phyloP scores from a whole-genome alignment of 441 rosid species.

The Viola pubescens region DNA sequence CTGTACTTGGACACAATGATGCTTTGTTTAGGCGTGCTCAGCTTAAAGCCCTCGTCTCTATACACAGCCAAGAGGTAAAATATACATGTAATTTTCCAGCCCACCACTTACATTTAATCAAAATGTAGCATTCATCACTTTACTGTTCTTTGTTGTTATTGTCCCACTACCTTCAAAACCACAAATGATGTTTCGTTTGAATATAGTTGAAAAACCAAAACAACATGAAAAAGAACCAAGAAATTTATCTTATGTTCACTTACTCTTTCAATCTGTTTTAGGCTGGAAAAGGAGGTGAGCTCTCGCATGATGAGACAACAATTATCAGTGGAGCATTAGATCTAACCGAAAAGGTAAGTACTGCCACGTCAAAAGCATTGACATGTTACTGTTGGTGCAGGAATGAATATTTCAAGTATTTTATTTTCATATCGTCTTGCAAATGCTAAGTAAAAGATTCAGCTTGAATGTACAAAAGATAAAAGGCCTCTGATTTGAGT shows the following conservation, averaged over 20 bases:
- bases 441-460: neutral
- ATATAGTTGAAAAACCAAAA: no score
- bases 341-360: slow-evolving; percentile 82
- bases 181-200: no score
- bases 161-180: no score
- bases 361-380: slow-evolving; percentile 8
- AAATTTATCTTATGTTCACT: slow-evolving; percentile 18
- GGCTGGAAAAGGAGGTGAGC: slow-evolving; percentile 99
- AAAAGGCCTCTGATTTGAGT: neutral
- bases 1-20: slow-evolving; percentile 73
- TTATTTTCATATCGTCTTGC: neutral
- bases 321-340: slow-evolving; percentile 96
- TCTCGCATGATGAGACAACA: slow-evolving; percentile 93
- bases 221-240: no score
- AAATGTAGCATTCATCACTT: no score
- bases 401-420: no score
- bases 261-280: slow-evolving; percentile 26
- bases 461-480: neutral
- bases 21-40: slow-evolving; percentile 88
- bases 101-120: neutral
- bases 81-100: slow-evolving; percentile 5
- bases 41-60: slow-evolving; percentile 84
- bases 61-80: slow-evolving; percentile 86
- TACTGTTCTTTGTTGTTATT: no score
- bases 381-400: neutral